Conservation (phyloP, 2,329 filamentous ascomycete genomes). For the Neurospora sp. region DNA sequence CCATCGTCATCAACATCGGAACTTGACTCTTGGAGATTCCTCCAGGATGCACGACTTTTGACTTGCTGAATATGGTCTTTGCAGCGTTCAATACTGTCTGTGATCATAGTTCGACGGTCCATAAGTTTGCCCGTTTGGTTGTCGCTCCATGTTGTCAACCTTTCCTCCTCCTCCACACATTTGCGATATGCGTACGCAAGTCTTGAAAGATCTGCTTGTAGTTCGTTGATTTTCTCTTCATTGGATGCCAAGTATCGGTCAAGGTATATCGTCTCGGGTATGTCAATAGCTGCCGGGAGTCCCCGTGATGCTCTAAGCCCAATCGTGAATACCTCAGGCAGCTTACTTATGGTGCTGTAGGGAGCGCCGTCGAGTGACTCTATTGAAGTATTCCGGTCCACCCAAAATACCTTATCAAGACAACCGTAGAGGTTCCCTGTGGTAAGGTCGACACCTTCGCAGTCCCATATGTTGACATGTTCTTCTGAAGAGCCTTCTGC, state of each 20-base stretch:
- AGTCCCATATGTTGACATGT: neutral
- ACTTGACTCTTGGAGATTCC: conserved; percentile 7
- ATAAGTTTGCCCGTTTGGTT: conserved; percentile 6
- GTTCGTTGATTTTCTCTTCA: conserved; percentile 3
- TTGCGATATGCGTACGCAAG: conserved; percentile 5
- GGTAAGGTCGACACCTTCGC: neutral
- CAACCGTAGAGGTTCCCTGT: conserved; percentile 12
- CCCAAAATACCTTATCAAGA: conserved; percentile 14
- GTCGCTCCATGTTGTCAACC: conserved; percentile 7
- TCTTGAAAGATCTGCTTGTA: conserved; percentile 9
- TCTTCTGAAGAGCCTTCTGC: neutral
- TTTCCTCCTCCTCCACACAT: conserved; percentile 4
- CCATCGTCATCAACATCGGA: conserved; percentile 1
- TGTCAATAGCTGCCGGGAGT: conserved; percentile 10
- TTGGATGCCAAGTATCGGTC: conserved; percentile 15
- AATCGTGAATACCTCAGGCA: conserved; percentile 15
- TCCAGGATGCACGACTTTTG: conserved; percentile 12
- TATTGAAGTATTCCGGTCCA: conserved; percentile 4
- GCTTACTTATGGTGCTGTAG: conserved; percentile 9
- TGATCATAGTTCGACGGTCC: conserved; percentile 10
- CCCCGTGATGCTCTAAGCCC: conserved; percentile 8
- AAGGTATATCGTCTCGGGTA: conserved; percentile 18
- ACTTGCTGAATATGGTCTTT: conserved; percentile 9
- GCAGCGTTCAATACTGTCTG: conserved; percentile 7
- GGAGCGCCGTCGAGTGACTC: neutral